These are phyloP conservation scores for Coniochaeta sp. DNA, from an alignment of 2,329 filamentous ascomycete genomes.

Conservation along the genomic window DNA sequence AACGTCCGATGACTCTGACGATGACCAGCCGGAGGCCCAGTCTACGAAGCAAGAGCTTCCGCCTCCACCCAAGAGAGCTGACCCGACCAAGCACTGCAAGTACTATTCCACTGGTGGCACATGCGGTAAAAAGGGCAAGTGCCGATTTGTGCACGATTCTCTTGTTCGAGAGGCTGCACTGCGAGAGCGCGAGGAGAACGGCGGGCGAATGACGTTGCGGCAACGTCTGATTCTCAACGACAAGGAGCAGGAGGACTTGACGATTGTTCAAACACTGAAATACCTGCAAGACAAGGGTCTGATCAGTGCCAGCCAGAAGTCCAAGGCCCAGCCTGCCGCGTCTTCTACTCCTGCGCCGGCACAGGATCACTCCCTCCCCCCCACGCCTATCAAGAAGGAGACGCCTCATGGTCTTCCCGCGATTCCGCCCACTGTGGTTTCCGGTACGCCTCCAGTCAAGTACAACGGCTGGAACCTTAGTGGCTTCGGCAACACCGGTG, in stretches of 20 bases:
- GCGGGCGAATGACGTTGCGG: constrained; percentile 57
- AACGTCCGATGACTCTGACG: constrained; percentile 42
- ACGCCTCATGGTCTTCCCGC: constrained; percentile 20
- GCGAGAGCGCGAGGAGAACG: constrained; percentile 56
- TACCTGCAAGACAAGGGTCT: constrained; percentile 55
- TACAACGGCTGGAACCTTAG: constrained; percentile 31
- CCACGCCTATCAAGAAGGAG: constrained; percentile 15
- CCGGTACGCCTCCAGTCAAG: constrained; percentile 18
- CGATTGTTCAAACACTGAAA: constrained; percentile 57
- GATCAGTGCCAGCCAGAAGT: constrained; percentile 27
- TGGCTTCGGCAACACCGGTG: constrained; percentile 31
- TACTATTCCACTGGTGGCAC: constrained; percentile 62
- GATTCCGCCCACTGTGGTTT: constrained; percentile 22
- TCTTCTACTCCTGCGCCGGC: constrained; percentile 9
- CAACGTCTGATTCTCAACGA: constrained; percentile 60
- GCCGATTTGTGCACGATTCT: constrained; percentile 62
- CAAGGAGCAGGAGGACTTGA: constrained; percentile 60
- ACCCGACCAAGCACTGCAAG: constrained; percentile 60
- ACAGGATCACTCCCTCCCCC: constrained; percentile 8
- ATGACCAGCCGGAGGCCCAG: constrained; percentile 51
- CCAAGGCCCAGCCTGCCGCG: constrained; percentile 1
- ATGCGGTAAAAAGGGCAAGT: constrained; percentile 69
- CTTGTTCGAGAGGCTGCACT: constrained; percentile 56
- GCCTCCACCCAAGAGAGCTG: constrained; percentile 47
- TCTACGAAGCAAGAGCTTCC: constrained; percentile 39